These are phyloP conservation scores for Erysimum cheiranthoides DNA, from an alignment of 345 rosid species.

Conservation along the genomic window DNA sequence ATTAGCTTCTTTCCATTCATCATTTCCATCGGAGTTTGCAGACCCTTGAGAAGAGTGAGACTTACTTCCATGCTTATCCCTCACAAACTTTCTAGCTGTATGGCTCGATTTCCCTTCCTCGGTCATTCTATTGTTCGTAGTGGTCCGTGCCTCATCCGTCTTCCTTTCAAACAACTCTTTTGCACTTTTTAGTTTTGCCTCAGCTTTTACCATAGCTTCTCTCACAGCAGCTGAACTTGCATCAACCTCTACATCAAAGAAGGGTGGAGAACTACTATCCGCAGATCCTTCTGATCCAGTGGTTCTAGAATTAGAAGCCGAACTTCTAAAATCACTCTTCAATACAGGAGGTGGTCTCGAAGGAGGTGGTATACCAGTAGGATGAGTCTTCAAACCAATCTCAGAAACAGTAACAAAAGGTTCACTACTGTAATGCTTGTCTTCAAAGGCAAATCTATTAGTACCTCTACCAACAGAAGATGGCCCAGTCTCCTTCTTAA, in stretches of 20 bases:
- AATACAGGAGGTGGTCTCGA: slow-evolving; percentile 72
- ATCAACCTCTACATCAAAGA: slow-evolving; percentile 95
- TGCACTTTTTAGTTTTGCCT: slow-evolving; percentile 71
- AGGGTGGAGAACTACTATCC: slow-evolving; percentile 65
- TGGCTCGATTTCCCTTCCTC: slow-evolving; percentile 49
- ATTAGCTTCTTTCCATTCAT: slow-evolving; percentile 79
- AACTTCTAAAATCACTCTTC: slow-evolving; percentile 47
- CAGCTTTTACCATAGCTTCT: slow-evolving; percentile 85
- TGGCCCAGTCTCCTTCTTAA: slow-evolving; percentile 32
- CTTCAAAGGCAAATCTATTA: slow-evolving; percentile 43
- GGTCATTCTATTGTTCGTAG: slow-evolving; percentile 41
- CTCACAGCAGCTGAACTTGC: slow-evolving; percentile 79
- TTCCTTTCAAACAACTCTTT: slow-evolving; percentile 75
- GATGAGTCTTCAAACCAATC: slow-evolving; percentile 77
- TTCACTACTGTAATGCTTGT: slow-evolving; percentile 48
- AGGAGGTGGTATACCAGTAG: slow-evolving; percentile 87
- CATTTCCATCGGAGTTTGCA: slow-evolving; percentile 53
- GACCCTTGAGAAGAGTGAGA: slow-evolving; percentile 53
- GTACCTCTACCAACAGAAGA: slow-evolving; percentile 38
- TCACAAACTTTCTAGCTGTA: slow-evolving; percentile 40
- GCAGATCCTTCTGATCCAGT: slow-evolving; percentile 52
- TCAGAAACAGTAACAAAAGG: slow-evolving; percentile 76
- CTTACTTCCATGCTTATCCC: slow-evolving; percentile 52
- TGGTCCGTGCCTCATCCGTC: slow-evolving; percentile 53
- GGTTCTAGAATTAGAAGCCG: slow-evolving; percentile 47